Percentiles rank a stretch among this genome's conserved stretches.
Evolutionary conservation across 345 rosid species (phyloP).

Genomic region (Psidium friedrichsthalianum): DNA sequence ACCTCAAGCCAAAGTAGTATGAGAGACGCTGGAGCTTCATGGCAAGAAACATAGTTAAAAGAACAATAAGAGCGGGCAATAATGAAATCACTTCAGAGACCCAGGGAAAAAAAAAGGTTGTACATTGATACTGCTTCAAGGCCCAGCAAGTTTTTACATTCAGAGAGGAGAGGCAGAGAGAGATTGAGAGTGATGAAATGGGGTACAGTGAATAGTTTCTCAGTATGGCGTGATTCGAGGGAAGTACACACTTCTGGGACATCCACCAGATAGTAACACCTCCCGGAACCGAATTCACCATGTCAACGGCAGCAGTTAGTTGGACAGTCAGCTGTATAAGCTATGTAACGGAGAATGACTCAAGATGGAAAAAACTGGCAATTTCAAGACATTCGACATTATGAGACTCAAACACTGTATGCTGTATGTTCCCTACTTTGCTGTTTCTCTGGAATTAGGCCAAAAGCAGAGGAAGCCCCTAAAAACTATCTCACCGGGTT

Average conservation of each 20-base stretch:
- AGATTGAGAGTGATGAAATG: not conserved
- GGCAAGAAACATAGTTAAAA: not conserved
- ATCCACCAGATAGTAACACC: not conserved
- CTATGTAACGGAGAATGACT: not conserved
- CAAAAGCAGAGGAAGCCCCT: not conserved
- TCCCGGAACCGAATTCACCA: not conserved
- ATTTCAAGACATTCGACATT: not conserved
- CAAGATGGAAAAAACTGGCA: not conserved
- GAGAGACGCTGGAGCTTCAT: not conserved
- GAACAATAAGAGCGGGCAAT: not conserved
- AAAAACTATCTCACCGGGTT: not conserved
- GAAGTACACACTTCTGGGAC: not conserved
- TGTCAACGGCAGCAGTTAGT: not conserved
- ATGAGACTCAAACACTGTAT: not conserved
- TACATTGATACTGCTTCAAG: constrained; percentile 7
- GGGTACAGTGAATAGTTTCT: not conserved
- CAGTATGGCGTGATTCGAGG: not conserved
- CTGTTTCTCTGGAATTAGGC: not conserved
- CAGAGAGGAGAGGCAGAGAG: not conserved
- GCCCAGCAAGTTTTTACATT: constrained; percentile 4
- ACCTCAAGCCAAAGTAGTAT: not conserved
- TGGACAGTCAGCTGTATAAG: not conserved
- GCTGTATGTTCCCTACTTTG: not conserved
- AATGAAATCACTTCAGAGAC: not conserved
- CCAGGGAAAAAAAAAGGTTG: not conserved